Percentiles rank a stretch among this genome's conserved stretches.
These are phyloP conservation scores for Suzukiozyma palmioleophila DNA, from an alignment of 1,139 yeast species.

Conservation along the genomic window DNA sequence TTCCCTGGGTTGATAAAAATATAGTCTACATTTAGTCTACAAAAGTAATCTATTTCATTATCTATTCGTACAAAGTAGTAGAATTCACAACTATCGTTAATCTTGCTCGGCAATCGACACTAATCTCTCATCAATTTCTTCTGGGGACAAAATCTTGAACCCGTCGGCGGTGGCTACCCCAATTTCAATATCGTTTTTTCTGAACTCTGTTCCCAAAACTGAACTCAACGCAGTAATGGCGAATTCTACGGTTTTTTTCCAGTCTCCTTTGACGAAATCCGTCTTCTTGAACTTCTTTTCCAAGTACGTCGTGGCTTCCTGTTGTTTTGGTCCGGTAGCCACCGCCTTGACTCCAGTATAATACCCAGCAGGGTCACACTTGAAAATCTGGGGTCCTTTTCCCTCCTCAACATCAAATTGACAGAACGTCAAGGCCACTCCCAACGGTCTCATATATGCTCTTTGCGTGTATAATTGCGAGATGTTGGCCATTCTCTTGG, in stretches of 20 bases:
- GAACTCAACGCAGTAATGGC: conserved; percentile 83
- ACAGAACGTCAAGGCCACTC: conserved; percentile 85
- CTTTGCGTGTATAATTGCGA: conserved; percentile 95
- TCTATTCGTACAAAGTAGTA: not conserved
- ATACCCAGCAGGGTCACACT: conserved; percentile 97
- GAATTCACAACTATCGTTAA: conserved; percentile 23
- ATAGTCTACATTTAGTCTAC: not conserved
- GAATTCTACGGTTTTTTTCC: conserved; percentile 86
- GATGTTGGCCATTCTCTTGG: conserved; percentile 92
- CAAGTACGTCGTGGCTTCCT: conserved; percentile 85
- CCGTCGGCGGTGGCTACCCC: conserved; percentile 78
- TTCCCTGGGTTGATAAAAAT: not conserved
- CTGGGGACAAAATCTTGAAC: conserved; percentile 70
- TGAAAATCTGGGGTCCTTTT: conserved; percentile 83
- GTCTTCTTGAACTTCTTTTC: conserved; percentile 88
- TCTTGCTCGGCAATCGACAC: conserved; percentile 96
- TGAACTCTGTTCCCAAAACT: conserved; percentile 86
- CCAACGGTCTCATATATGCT: conserved; percentile 98
- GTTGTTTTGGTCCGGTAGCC: conserved; percentile 96
- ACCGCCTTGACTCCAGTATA: conserved; percentile 89
- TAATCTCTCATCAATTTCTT: conserved; percentile 90
- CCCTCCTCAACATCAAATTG: conserved; percentile 66
- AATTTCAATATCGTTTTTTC: conserved; percentile 88
- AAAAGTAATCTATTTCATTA: conserved; percentile 2
- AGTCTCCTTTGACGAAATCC: conserved; percentile 70